Base-by-base conservation (phyloP, 768 basidiomycete genomes). In the Auricularia sp. region DNA sequence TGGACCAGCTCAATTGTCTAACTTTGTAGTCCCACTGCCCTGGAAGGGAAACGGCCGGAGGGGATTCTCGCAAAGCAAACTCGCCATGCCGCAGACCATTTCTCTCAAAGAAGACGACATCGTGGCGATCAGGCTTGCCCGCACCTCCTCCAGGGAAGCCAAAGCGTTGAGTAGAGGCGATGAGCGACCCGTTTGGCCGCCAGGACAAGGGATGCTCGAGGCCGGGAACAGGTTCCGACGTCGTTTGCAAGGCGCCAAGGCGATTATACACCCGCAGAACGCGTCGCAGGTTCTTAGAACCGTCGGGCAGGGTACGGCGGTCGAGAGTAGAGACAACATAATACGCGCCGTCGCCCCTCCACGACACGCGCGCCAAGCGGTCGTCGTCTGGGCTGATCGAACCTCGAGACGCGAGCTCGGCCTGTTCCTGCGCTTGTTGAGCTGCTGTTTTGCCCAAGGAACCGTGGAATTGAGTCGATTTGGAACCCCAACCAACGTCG, bases 401-500 rank as follows among this genome's bases (percentile, higher is more conserved):
- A 69, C 16, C 75, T 68, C 12, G 73, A 67, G 4, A 81, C 76
- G 34, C 66, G 65, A 72, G 67, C 11, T 74, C 68, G 34, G 82
- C 79, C 29, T 64, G 66, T 34, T 66, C 65, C 5, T 69, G 34
- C 4, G 70, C 67, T 1, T 69, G 68, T 67, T 84, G 82, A 0
- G 92, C 91, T 29, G 90, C 89, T 1, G 83, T 77, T 73, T 98
- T 98, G 18, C 97, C 96, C 3, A 93, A 78, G 0, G 94, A 96
- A 10, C 97, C 97, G 69, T 98, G 94, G 72, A 99, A 99, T 71
- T 99, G 97, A 0, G 97, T 98, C 72, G 90, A 83, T 71, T 95
- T 96, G 1, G 91, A 90, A 47, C 97, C 97, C 97, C 97, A 99
- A 16, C 97, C 97, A 65, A 98, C 93, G 69, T 95, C 92, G 70